These are phyloP conservation scores for Platismatia glauca DNA, from an alignment of 495 filamentous ascomycete species.

Conservation along the genomic window DNA sequence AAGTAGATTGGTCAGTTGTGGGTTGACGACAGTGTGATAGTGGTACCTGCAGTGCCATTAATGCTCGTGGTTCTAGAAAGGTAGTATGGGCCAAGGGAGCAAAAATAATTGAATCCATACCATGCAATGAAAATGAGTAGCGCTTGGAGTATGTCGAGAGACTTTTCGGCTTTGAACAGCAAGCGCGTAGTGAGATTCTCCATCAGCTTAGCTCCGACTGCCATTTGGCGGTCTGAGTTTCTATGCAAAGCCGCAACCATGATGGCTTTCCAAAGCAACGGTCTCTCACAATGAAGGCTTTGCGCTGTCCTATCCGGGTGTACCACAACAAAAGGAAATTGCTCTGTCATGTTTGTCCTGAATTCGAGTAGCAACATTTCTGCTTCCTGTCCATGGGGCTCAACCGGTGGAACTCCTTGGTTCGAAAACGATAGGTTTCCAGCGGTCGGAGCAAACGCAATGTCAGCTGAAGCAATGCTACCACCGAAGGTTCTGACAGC, in stretches of 20 bases:
- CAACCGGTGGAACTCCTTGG: neutral
- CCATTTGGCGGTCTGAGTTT: neutral
- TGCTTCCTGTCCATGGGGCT: neutral
- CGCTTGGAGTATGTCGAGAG: neutral
- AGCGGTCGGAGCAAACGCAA: neutral
- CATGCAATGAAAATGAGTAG: neutral
- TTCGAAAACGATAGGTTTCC: neutral
- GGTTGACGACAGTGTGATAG: slow-evolving; percentile 1
- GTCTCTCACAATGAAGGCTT: neutral
- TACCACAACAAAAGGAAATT: neutral
- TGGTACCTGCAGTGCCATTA: neutral
- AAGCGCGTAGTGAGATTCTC: neutral
- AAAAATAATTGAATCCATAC: neutral
- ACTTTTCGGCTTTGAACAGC: neutral
- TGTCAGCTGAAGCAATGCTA: neutral
- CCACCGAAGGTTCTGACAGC: neutral
- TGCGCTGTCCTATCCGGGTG: neutral
- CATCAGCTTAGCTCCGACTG: neutral
- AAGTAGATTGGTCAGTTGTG: neutral
- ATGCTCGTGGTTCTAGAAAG: neutral
- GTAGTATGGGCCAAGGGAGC: neutral
- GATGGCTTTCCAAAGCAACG: neutral
- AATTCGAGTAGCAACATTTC: neutral
- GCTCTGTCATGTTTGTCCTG: neutral
- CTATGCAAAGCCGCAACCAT: neutral